Evolutionary conservation across 2,329 filamentous ascomycete species (phyloP), one percentile per base, ranked within the genome.

Genomic region (Clonostachys byssicola): DNA sequence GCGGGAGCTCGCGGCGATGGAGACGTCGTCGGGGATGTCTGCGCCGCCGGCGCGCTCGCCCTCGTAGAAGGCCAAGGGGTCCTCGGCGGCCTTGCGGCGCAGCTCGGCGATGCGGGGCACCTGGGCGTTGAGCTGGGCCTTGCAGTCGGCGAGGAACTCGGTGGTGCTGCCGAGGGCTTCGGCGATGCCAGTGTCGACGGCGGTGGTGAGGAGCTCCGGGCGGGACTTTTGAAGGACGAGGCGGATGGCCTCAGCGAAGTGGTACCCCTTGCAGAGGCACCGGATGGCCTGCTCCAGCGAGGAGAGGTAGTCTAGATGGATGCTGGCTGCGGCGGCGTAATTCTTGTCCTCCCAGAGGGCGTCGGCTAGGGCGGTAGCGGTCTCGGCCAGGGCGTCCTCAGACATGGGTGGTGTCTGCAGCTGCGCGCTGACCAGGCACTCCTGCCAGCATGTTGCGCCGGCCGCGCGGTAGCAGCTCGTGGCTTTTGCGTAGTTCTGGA

Each of bases 111-210:
- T 83, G 16, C 94, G 86, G 0, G 92, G 91, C 0, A 96, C 82
- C 61, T 99, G 94, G 0, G 90, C 88, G 42, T 76, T 74, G 4
- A 97, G 77, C 64, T 99, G 94, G 0, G 76, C 76, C 63, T 89
- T 90, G 79, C 92, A 97, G 64, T 99, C 94, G 2, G 94, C 90
- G 12, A 99, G 81, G 50, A 97, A 84, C 62, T 97, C 94, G 1
- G 91, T 96, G 58, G 86, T 92, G 46, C 81, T 83, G 18, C 87
- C 86, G 48, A 94, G 84, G 2, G 88, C 84, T 49, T 97, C 92
- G 5, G 85, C 80, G 6, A 99, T 81, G 2, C 88, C 89, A 0
- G 79, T 67, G 61, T 99, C 92, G 13, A 99, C 77, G 46, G 88
- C 79, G 1, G 77, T 68, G 6, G 67, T 68, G 34, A 97, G 77